These are phyloP conservation scores for Halophytophthora batemanensis DNA, from an alignment of 352 stramenopile genomes.

Conservation along the genomic window DNA sequence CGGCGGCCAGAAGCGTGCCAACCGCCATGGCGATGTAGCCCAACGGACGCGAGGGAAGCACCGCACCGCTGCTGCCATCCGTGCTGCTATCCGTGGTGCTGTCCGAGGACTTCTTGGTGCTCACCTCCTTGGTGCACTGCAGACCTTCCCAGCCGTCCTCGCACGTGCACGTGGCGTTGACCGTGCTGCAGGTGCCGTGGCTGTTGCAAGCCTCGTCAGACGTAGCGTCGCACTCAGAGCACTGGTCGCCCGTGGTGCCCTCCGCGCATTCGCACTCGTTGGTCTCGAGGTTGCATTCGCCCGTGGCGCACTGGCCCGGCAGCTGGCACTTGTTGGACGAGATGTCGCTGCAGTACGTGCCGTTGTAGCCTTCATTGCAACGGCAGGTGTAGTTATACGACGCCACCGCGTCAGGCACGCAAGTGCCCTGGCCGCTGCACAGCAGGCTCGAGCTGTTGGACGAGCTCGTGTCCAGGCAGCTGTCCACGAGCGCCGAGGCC, in stretches of 20 bases:
- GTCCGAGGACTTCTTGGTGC: constrained; percentile 36
- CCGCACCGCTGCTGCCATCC: constrained; percentile 11
- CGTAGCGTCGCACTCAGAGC: constrained; percentile 62
- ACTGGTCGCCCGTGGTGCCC: constrained; percentile 68
- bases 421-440: constrained; percentile 67
- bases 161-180: constrained; percentile 50
- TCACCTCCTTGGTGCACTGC: constrained; percentile 65
- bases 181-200: constrained; percentile 61
- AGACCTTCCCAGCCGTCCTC: constrained; percentile 56
- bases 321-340: constrained; percentile 75
- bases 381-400: constrained; percentile 59
- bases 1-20: constrained; percentile 24
- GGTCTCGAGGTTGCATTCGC: constrained; percentile 67
- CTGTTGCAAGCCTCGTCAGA: constrained; percentile 55
- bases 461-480: constrained; percentile 48
- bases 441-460: constrained; percentile 48
- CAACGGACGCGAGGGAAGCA: constrained; percentile 15
- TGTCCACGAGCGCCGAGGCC: constrained; percentile 33
- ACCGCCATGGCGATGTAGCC: constrained; percentile 21
- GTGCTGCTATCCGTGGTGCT: constrained; percentile 8
- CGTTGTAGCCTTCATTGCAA: constrained; percentile 76
- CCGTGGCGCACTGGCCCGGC: constrained; percentile 62
- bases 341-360: constrained; percentile 49
- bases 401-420: constrained; percentile 32
- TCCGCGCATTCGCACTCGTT: constrained; percentile 59